Evolutionary conservation across 257 asterid genomes (phyloP), one percentile per base, ranked within the genome.

Genomic region (Datura wrightii): DNA sequence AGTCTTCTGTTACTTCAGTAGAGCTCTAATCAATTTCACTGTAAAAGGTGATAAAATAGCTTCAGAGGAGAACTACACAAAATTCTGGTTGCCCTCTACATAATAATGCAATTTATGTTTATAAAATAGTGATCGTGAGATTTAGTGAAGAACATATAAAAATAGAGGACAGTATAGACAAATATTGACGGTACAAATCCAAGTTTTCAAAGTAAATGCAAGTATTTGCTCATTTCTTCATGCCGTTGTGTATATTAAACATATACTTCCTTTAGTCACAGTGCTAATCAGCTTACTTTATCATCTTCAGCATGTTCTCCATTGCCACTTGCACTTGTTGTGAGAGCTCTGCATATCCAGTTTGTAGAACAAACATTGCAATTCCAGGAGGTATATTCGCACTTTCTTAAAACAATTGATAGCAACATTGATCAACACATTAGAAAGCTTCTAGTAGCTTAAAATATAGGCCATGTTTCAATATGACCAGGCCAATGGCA

Each of bases 281-380:
- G 59, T 74, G 74, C 74, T 74, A 31, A 71, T 79, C 39, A 53
- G 80, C 90, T 92, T 83, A 96, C 97, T 54, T 92, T 83, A 90
- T 92, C 91, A 92, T 92, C 91, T 91, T 93, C 70, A 92, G 91
- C 99, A 96, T 93, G 90, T 87, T 91, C 87, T 88, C 97, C 93
- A 94, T 89, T 65, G 91, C 93, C 65, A 60, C 91, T 89, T 96
- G 97, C 84, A 93, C 85, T 58, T 91, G 97, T 88, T 92, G 96
- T 84, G 96, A 91, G 84, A 96, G 94, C 82, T 90, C 98, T 93
- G 95, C 84, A 79, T 9, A 46, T 10, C 8, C 8, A 52, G 67
- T 37, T 84, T 74, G 60, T 5, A 14, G 54, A 84, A 36, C 58
- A 24, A 46, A 52, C 0, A 8, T 31, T 3, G 8, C 15, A 52